Evolutionary conservation across 441 rosid species (phyloP).

Genomic region (Gossypium davidsonii): DNA sequence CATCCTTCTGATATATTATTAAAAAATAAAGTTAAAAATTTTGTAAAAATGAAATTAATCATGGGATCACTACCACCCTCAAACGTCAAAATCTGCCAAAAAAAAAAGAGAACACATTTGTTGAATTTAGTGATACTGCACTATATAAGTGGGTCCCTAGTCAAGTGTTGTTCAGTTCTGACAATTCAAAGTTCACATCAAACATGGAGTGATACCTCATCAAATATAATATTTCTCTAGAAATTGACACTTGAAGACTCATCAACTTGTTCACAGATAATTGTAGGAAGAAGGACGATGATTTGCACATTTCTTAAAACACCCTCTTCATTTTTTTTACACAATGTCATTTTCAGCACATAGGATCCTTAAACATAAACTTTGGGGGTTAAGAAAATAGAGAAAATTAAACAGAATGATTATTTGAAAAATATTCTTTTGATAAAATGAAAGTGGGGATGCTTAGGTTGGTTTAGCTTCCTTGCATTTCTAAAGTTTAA

Average conservation of each 20-base stretch:
- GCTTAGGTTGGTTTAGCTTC: background rate
- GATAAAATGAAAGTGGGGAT: background rate
- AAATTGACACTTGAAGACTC: background rate
- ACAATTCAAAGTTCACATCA: background rate
- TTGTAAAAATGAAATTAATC: background rate
- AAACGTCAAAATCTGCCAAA: background rate
- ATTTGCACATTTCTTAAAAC: background rate
- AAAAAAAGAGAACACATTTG: background rate
- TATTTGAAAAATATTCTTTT: background rate
- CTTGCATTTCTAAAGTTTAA: background rate
- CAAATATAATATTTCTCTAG: background rate
- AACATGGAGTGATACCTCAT: background rate
- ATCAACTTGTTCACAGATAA: background rate
- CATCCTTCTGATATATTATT: conserved; percentile 7
- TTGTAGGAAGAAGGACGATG: background rate
- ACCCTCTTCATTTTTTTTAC: background rate
- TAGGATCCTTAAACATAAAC: background rate
- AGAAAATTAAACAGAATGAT: background rate
- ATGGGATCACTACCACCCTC: conserved; percentile 3
- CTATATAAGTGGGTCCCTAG: background rate
- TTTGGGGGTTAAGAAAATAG: background rate
- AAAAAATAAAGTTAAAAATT: background rate
- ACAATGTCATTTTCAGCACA: background rate
- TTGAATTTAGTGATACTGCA: background rate
- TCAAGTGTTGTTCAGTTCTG: background rate